phyloP scores from a whole-genome alignment of 306 rosid species.

The peach (Prunus persica) region Prunus_persica_NCBIv2 NC_034009.1:37991001-37991500 shows the following conservation, averaged over 20 bases:
- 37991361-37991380: constrained; percentile 77
- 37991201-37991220: too few species aligned
- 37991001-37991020: background rate
- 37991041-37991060: background rate
- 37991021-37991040: background rate
- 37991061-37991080: background rate
- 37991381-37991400: constrained; percentile 88
- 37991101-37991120: too few species aligned
- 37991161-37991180: too few species aligned
- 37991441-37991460: constrained; percentile 6
- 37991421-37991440: constrained; percentile 54
- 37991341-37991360: constrained; percentile 46
- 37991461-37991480: constrained; percentile 10
- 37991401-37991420: constrained; percentile 89
- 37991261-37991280: background rate
- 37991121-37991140: too few species aligned
- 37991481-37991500: background rate
- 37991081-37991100: background rate
- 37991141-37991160: too few species aligned
- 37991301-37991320: constrained; percentile 33
- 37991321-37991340: constrained; percentile 73
- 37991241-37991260: too few species aligned
- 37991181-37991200: too few species aligned
- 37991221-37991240: too few species aligned
- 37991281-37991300: constrained; percentile 20